A percentile compares a stretch with the other conserved stretches of the same genome.
phyloP scores from a whole-genome alignment of 257 asterid genomes.

The Forsythia viridissima region DNA sequence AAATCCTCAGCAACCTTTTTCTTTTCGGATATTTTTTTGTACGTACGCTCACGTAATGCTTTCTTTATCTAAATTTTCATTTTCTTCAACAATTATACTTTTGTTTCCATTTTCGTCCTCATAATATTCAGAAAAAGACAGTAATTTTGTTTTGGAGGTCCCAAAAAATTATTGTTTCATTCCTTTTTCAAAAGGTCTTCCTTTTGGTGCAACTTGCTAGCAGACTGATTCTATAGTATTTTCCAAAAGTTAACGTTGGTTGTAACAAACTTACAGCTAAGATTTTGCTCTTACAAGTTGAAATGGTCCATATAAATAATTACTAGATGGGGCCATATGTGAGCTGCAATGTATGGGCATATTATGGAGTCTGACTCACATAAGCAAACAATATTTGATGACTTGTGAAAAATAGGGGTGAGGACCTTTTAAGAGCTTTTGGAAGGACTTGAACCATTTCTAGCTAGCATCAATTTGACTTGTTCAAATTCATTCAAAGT shows the following conservation, averaged over 20 bases:
- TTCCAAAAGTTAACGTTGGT: neutral
- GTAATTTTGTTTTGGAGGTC: neutral
- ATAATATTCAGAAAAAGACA: neutral
- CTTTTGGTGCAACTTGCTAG: conserved; percentile 3
- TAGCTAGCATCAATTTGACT: neutral
- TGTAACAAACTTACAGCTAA: neutral
- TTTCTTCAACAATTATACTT: too few relatives aligned
- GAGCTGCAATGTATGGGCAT: neutral
- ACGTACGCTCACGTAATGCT: neutral
- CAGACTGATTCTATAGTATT: neutral
- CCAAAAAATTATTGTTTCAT: neutral
- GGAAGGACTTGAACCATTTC: neutral
- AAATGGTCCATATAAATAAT: conserved; percentile 22
- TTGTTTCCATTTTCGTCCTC: neutral
- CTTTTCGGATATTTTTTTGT: neutral
- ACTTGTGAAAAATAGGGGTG: neutral
- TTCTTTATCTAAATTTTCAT: too few relatives aligned
- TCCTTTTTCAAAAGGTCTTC: neutral
- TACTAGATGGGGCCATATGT: conserved; percentile 11
- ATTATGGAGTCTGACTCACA: neutral
- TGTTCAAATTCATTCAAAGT: neutral
- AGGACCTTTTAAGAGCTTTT: neutral
- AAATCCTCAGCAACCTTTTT: neutral
- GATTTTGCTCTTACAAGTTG: neutral
- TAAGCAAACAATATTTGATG: neutral